These are phyloP conservation scores for Sarocladiaceae sp. DNA, from an alignment of 2,329 filamentous ascomycete species.

Conservation along the genomic window DNA sequence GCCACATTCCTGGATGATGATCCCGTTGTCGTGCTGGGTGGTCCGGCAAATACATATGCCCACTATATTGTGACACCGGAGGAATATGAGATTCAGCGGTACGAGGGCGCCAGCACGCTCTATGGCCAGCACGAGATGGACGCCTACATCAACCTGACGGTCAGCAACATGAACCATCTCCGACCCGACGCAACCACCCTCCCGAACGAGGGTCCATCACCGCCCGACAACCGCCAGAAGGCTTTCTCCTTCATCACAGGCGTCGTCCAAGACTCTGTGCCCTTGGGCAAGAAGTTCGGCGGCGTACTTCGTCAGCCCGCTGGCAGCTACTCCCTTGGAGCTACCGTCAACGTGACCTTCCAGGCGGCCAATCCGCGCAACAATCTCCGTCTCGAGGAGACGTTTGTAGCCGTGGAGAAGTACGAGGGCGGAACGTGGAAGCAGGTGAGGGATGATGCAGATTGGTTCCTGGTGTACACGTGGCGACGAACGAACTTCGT, in stretches of 20 bases:
- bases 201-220: conserved; percentile 49
- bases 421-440: conserved; percentile 48
- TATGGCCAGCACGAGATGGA: conserved; percentile 77
- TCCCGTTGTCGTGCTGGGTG: conserved; percentile 77
- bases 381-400: conserved; percentile 70
- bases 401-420: conserved; percentile 71
- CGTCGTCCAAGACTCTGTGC: conserved; percentile 67
- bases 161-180: conserved; percentile 48
- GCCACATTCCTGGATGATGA: conserved; percentile 40
- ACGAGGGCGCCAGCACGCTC: conserved; percentile 91
- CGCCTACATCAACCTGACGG: conserved; percentile 81
- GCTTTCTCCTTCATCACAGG: conserved; percentile 74
- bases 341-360: conserved; percentile 61
- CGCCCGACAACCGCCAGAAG: conserved; percentile 71
- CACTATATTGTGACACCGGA: conserved; percentile 76
- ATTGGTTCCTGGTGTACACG: conserved; percentile 77
- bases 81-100: conserved; percentile 78
- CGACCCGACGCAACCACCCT: conserved; percentile 28
- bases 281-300: conserved; percentile 64
- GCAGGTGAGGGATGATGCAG: conserved; percentile 62
- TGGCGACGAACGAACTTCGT: conserved; percentile 70
- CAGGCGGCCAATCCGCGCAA: conserved; percentile 87
- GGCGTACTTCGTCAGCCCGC: conserved; percentile 51
- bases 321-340: conserved; percentile 52
- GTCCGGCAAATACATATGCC: conserved; percentile 85